These are phyloP conservation scores for Xerocomellus dryophilus DNA, from an alignment of 768 basidiomycete genomes.

Conservation along the genomic window DNA sequence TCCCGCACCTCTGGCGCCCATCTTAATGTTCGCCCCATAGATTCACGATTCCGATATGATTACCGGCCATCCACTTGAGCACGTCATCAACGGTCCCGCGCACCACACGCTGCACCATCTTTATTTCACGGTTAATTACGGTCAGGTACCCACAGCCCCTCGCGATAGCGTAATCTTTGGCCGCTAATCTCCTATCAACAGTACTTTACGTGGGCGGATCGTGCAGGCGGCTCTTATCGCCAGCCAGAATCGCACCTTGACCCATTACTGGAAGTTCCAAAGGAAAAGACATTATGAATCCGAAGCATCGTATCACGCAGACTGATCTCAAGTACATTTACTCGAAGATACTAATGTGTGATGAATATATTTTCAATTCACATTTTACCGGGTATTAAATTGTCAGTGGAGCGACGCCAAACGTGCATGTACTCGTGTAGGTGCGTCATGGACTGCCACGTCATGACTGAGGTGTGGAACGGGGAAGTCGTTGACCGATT, in stretches of 20 bases:
- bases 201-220: conserved; percentile 98
- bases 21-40: conserved; percentile 36
- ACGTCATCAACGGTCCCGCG: conserved; percentile 93
- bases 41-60: conserved; percentile 99
- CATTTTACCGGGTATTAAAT: not conserved
- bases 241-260: conserved; percentile 82
- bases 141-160: conserved; percentile 58
- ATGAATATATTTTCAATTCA: not conserved
- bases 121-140: conserved; percentile 96
- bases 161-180: not conserved
- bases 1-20: not conserved
- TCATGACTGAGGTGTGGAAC: too few species aligned
- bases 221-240: conserved; percentile 79
- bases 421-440: too few species aligned
- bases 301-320: not conserved
- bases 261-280: conserved; percentile 64
- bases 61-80: conserved; percentile 83
- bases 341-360: conserved; percentile 19
- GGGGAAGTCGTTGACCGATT: too few species aligned
- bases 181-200: conserved; percentile 36
- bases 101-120: conserved; percentile 97
- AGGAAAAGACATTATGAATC: conserved; percentile 26
- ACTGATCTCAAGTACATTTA: conserved; percentile 18
- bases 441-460: not conserved
- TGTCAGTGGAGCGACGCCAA: not conserved